Conservation (phyloP, 2,329 filamentous ascomycete genomes). For the Zopfia rhizophila region DNA sequence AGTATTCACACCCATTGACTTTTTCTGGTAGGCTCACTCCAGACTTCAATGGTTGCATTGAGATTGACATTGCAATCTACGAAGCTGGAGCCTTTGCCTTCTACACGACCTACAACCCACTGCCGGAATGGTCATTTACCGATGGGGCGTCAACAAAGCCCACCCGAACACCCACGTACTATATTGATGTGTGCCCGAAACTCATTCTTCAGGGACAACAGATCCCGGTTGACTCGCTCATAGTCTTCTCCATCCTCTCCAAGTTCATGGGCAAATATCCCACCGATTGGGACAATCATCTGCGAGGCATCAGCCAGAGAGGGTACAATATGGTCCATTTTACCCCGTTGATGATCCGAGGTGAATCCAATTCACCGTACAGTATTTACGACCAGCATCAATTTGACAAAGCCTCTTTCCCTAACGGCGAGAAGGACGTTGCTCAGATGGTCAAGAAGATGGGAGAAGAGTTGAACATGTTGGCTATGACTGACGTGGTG, state of each 20-base stretch:
- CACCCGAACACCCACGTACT: slow-evolving; percentile 80
- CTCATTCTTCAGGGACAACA: slow-evolving; percentile 78
- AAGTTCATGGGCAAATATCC: slow-evolving; percentile 98
- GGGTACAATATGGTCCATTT: slow-evolving; percentile 99
- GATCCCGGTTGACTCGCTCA: slow-evolving; percentile 86
- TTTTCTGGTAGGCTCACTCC: slow-evolving; percentile 75
- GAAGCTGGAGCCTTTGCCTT: slow-evolving; percentile 90
- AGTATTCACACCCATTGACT: slow-evolving; percentile 23
- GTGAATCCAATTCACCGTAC: slow-evolving; percentile 94
- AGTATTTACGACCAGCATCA: slow-evolving; percentile 92
- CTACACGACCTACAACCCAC: slow-evolving; percentile 89
- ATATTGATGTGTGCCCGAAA: slow-evolving; percentile 90
- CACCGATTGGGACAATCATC: slow-evolving; percentile 86
- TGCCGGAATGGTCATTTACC: slow-evolving; percentile 78
- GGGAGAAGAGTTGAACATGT: slow-evolving; percentile 83
- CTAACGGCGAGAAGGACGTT: slow-evolving; percentile 84
- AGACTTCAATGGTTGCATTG: slow-evolving; percentile 90
- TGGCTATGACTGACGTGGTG: slow-evolving; percentile 94
- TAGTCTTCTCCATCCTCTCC: slow-evolving; percentile 92
- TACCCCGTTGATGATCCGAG: slow-evolving; percentile 89
- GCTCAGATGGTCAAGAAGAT: slow-evolving; percentile 80
- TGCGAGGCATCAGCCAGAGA: slow-evolving; percentile 85
- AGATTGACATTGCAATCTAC: slow-evolving; percentile 88
- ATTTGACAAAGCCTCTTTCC: slow-evolving; percentile 86
- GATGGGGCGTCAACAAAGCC: slow-evolving; percentile 62